These are phyloP conservation scores for Pneumocystis murina DNA, from an alignment of 1,139 yeast genomes.

Conservation along the genomic window DNA sequence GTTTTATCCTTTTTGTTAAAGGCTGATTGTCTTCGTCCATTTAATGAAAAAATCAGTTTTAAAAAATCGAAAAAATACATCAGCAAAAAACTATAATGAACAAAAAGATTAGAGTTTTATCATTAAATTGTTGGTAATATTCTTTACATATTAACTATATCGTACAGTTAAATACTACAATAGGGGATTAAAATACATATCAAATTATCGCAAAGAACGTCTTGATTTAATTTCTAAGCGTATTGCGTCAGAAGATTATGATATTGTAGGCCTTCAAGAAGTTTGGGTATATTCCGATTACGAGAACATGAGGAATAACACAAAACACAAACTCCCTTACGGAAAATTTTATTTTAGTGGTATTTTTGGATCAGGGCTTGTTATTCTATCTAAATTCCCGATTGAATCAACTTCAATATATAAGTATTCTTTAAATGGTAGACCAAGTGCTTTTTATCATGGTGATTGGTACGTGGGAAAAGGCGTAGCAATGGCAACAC, in stretches of 20 bases:
- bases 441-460: conserved; percentile 81
- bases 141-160: neutral
- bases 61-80: neutral
- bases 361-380: conserved; percentile 87
- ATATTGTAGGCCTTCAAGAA: conserved; percentile 81
- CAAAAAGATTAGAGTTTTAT: conserved; percentile 10
- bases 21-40: neutral
- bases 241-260: conserved; percentile 46
- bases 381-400: conserved; percentile 69
- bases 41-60: neutral
- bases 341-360: conserved; percentile 57
- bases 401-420: conserved; percentile 63
- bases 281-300: conserved; percentile 84
- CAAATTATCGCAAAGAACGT: conserved; percentile 51
- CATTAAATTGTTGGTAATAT: conserved; percentile 19
- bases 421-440: conserved; percentile 80
- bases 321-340: conserved; percentile 42
- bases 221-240: conserved; percentile 59
- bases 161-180: conserved; percentile 27
- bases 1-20: neutral
- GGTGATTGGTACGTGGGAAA: conserved; percentile 99
- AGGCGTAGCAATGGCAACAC: conserved; percentile 60
- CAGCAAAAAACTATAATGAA: neutral
- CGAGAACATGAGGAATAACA: conserved; percentile 39
- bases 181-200: conserved; percentile 81